Percentiles rank a stretch among this genome's conserved stretches.
phyloP scores from a whole-genome alignment of 441 rosid genomes.

The Manihot esculenta region DNA sequence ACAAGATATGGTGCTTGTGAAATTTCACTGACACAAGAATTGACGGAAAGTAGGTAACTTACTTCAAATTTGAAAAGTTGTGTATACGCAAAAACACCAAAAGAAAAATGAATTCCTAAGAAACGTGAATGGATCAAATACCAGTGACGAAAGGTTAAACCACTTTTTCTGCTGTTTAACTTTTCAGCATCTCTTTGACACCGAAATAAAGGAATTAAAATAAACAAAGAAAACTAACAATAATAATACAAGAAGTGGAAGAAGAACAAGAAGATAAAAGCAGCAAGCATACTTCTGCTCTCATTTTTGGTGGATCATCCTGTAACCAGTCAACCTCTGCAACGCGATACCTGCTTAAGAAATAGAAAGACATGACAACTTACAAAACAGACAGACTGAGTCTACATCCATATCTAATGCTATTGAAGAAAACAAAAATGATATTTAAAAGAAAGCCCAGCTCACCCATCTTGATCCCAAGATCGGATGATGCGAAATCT shows the following conservation, averaged over 20 bases:
- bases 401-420: background rate
- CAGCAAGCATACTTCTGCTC: conserved; percentile 50
- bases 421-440: background rate
- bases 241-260: background rate
- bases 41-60: background rate
- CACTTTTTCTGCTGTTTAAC: background rate
- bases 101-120: background rate
- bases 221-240: background rate
- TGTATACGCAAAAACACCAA: background rate
- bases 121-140: background rate
- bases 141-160: background rate
- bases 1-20: background rate
- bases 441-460: conserved; percentile 19
- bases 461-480: conserved; percentile 99
- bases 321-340: conserved; percentile 94
- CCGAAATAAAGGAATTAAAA: background rate
- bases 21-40: background rate
- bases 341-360: conserved; percentile 64
- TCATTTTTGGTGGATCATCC: conserved; percentile 55
- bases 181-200: background rate
- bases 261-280: conserved; percentile 16
- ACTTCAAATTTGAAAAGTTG: background rate
- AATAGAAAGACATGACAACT: conserved; percentile 22
- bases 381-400: conserved; percentile 10
- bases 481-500: conserved; percentile 70